A percentile compares a stretch with the other conserved stretches of the same genome.
phyloP scores from a whole-genome alignment of 1,284 basidiomycete species.

The Ustilago vetiveriae region DNA sequence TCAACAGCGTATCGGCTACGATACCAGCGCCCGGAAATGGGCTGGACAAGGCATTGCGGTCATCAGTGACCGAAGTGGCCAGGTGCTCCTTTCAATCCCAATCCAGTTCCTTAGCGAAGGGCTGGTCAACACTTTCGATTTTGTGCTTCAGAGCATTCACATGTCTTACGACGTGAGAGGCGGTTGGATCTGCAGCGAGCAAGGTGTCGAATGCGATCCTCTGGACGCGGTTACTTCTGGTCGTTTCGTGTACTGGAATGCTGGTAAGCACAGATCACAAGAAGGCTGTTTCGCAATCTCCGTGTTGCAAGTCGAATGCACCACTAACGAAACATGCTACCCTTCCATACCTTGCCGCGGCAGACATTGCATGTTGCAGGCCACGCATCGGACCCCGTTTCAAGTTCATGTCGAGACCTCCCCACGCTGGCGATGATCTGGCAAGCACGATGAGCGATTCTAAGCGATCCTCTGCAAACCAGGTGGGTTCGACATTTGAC shows the following conservation, averaged over 20 bases:
- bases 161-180: not conserved
- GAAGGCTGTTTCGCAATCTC: not conserved
- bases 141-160: not conserved
- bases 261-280: not conserved
- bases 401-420: not conserved
- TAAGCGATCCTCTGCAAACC: not conserved
- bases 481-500: not conserved
- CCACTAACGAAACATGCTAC: not conserved
- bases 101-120: not conserved
- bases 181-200: not conserved
- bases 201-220: not conserved
- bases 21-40: not conserved
- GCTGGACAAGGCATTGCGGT: not conserved
- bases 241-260: not conserved
- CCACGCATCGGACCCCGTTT: slow-evolving; percentile 1
- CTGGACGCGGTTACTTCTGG: not conserved
- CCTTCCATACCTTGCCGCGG: not conserved
- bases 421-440: slow-evolving; percentile 1
- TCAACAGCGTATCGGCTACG: not conserved
- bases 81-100: not conserved
- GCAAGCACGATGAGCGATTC: slow-evolving; percentile 1
- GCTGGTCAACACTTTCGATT: not conserved
- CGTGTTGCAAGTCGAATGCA: not conserved
- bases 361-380: not conserved
- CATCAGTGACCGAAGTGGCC: not conserved